Conservation (phyloP, 2,329 filamentous ascomycete species). For the Cordyceps javanica region DNA sequence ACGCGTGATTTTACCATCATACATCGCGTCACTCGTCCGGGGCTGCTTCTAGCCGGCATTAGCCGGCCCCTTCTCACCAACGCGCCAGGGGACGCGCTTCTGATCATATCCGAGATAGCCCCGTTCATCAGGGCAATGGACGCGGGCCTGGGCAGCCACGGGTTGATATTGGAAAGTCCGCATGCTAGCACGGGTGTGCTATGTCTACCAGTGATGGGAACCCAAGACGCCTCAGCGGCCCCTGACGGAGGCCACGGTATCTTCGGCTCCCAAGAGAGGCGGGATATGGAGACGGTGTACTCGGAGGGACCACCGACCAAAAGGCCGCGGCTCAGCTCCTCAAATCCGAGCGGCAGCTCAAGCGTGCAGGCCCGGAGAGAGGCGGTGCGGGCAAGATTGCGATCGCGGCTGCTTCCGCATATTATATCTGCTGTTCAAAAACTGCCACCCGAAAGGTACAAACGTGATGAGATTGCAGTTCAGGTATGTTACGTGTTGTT, state of each 20-base stretch:
- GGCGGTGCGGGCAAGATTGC: slow-evolving; percentile 22
- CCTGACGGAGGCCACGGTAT: background rate
- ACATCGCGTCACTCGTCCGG: background rate
- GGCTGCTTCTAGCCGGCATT: background rate
- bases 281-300: background rate
- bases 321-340: background rate
- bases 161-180: background rate
- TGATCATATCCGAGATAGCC: background rate
- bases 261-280: background rate
- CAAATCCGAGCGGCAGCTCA: background rate
- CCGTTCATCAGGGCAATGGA: background rate
- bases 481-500: slow-evolving; percentile 24
- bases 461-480: slow-evolving; percentile 23
- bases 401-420: slow-evolving; percentile 27
- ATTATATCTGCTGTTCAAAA: slow-evolving; percentile 21
- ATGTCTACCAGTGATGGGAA: background rate
- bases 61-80: too few species aligned
- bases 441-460: slow-evolving; percentile 21
- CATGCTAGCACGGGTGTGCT: background rate
- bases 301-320: background rate
- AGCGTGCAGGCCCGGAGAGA: slow-evolving; percentile 9
- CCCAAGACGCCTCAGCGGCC: background rate
- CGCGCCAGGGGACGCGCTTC: background rate
- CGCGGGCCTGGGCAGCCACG: background rate
- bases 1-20: background rate